phyloP scores from a whole-genome alignment of 495 filamentous ascomycete species.

The Aspergillus wentii region DNA sequence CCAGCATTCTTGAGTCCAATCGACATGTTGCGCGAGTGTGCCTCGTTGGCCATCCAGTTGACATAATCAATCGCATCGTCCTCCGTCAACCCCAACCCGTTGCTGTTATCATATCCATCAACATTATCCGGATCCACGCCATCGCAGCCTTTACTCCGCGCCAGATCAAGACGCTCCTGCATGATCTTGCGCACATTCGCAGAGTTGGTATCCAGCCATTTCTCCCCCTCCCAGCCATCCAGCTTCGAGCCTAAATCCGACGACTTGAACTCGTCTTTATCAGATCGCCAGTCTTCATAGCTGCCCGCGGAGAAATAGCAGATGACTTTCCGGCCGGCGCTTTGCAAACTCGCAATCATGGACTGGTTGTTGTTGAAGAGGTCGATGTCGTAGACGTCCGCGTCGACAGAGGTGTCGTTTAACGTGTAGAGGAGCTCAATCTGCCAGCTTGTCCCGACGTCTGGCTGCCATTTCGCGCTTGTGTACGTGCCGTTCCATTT shows the following conservation, averaged over 20 bases:
- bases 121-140: constrained; percentile 71
- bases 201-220: constrained; percentile 58
- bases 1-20: constrained; percentile 65
- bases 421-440: constrained; percentile 44
- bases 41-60: constrained; percentile 51
- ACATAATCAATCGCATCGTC: constrained; percentile 53
- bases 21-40: constrained; percentile 42
- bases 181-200: constrained; percentile 57
- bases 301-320: constrained; percentile 73
- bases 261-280: constrained; percentile 45
- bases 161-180: constrained; percentile 50
- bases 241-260: constrained; percentile 50
- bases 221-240: constrained; percentile 60
- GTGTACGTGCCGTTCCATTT: constrained; percentile 23
- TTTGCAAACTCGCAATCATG: constrained; percentile 44
- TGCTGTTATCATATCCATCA: constrained; percentile 56
- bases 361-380: constrained; percentile 47
- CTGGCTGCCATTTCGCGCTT: constrained; percentile 42
- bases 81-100: constrained; percentile 51
- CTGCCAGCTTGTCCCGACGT: constrained; percentile 49
- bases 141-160: constrained; percentile 58
- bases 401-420: constrained; percentile 40
- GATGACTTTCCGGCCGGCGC: constrained; percentile 51
- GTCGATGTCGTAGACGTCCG: constrained; percentile 57
- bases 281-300: constrained; percentile 55